phyloP scores from a whole-genome alignment of 306 rosid species.

The Aeschynomene evenia region DNA sequence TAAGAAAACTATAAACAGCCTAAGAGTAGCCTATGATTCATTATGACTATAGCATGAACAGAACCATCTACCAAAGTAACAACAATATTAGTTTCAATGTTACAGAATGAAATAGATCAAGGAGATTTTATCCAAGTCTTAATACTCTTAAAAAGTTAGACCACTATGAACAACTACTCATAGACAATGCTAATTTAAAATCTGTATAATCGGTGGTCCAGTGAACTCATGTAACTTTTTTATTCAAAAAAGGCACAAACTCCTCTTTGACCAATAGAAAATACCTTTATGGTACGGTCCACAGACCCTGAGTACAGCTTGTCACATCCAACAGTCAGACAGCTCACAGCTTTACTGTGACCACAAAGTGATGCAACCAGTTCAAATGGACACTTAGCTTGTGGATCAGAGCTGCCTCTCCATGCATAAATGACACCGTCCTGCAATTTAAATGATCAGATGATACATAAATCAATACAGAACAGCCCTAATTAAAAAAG shows the following conservation, averaged over 20 bases:
- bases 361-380: slow-evolving; percentile 32
- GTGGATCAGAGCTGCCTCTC: slow-evolving; percentile 29
- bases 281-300: slow-evolving; percentile 48
- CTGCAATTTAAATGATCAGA: slow-evolving; percentile 18
- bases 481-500: neutral
- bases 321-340: slow-evolving; percentile 32
- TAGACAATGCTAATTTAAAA: neutral
- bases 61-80: neutral
- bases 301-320: slow-evolving; percentile 43
- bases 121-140: neutral
- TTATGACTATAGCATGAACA: neutral
- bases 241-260: neutral
- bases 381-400: slow-evolving; percentile 25
- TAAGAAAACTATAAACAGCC: neutral
- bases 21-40: neutral
- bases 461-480: neutral
- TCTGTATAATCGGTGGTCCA: neutral
- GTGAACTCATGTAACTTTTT: neutral
- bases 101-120: neutral
- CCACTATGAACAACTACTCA: neutral
- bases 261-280: too few relatives aligned
- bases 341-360: slow-evolving; percentile 30
- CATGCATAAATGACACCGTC: slow-evolving; percentile 43
- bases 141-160: too few relatives aligned
- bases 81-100: neutral